Base-by-base conservation (phyloP, 306 rosid species). In the Fragaria vesca region DNA sequence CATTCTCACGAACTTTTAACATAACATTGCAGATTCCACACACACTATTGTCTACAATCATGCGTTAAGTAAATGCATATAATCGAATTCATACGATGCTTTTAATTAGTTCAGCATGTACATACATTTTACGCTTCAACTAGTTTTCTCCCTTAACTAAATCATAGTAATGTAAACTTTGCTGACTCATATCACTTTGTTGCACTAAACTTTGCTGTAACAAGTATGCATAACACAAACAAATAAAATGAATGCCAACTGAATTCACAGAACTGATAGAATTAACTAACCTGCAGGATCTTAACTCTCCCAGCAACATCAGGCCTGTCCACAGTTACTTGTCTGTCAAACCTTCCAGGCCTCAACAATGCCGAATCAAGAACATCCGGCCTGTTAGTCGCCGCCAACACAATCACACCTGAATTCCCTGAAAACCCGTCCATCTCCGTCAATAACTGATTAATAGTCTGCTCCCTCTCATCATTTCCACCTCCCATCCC, bases 401-500 rank as follows among this genome's bases (percentile, higher is more conserved):
- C 99, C 36, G 99, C 99, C 91, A 95, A 85, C 46, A 95, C 99
- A 28, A 95, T 95, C 15, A 96, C 99, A 55, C 99, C 99, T 0
- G 99, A 91, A 82, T 96, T 96, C 6, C 99, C 99, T 0, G 98
- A 91, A 82, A 96, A 96, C 0, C 99, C 99, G 84, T 96, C 99
- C 98, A 93, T 96, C 90, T 96, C 99, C 1, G 99, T 96, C 87
- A 96, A 83, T 36, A 96, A 88, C 93, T 96, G 99, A 81, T 96
- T 96, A 80, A 96, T 96, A 1, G 99, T 96, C 82, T 96, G 99
- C 76, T 96, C 99, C 76, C 99, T 90, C 94, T 96, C 99, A 51
- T 96, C 99, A 69, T 96, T 96, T 40, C 98, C 99, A 68, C 98
- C 99, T 28, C 99, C 99, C n/a, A 96, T 85, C 16, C 99, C 99